Conservation (phyloP, 2,329 filamentous ascomycete genomes). For the Coniochaeta prunicola region DNA sequence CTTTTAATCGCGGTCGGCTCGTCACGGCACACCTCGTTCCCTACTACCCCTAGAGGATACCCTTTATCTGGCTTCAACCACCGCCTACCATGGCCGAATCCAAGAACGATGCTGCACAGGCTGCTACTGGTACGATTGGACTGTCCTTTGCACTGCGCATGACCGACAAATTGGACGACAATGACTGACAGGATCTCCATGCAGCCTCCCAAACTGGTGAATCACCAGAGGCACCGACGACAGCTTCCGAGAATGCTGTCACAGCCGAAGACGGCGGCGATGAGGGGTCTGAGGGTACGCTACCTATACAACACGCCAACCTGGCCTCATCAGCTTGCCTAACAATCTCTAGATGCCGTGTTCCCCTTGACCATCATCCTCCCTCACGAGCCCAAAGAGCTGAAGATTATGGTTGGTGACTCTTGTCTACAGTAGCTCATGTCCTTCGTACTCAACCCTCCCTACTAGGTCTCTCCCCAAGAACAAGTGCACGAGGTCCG, state of each 20-base stretch:
- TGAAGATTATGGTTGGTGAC: slow-evolving; percentile 72
- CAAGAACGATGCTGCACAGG: background rate
- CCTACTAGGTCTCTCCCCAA: slow-evolving; percentile 71
- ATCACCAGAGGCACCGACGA: slow-evolving; percentile 8
- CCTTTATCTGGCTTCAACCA: background rate
- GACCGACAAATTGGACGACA: background rate
- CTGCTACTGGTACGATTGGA: background rate
- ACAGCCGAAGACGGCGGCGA: slow-evolving; percentile 19
- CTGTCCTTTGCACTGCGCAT: background rate
- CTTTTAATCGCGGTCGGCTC: background rate
- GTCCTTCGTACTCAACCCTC: slow-evolving; percentile 12
- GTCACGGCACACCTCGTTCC: background rate
- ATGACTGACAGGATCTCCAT: background rate
- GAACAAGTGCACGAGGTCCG: slow-evolving; percentile 97
- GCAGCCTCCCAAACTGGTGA: slow-evolving; percentile 8
- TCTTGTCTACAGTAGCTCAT: background rate
- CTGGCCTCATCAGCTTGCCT: slow-evolving; percentile 3
- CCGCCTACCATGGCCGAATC: background rate
- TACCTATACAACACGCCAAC: background rate
- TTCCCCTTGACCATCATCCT: slow-evolving; percentile 68
- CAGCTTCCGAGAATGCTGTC: slow-evolving; percentile 10
- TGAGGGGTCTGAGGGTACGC: slow-evolving; percentile 21
- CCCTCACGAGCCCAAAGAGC: slow-evolving; percentile 70
- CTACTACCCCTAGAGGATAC: background rate
- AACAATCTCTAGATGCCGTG: slow-evolving; percentile 33